Base-by-base conservation (phyloP, 768 basidiomycete species). In the Kwoniella europaea region DNA sequence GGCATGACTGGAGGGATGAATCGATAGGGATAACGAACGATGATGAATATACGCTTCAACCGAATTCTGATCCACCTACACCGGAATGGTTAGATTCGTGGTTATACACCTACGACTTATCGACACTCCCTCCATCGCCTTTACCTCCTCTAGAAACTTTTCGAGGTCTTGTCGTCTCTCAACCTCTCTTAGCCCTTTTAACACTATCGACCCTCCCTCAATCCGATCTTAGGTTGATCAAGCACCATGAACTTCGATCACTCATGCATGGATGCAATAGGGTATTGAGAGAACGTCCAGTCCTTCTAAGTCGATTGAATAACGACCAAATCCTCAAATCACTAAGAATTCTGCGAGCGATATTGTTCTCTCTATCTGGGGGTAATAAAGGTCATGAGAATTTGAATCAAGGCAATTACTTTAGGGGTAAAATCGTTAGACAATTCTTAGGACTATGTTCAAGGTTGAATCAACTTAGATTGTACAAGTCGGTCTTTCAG, bases 61-160 rank as follows among this genome's bases (percentile, higher is more conserved):
- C 65, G 13, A 10, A 12, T 3, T 24, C 43, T 50, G 16, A 44
- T 18, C 29, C 53, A 53, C 43, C 44, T 18, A 12, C 7, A 13
- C 44, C 65, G 1, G 53, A 44, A 57, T 57, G 50, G 52, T 57
- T 70, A 9, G 68, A 70, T 29, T 70, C 68, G 16, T 70, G 68
- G 68, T 46, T 70, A 53, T 54, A 60, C 27, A 65, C 62, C 3
- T 65, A 64, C 56, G 68, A 70, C 22, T 20, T 70, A 16, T 52
- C 68, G n/a, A 56, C 68, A 5, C 56, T 70, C 18, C 68, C 68
- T 15, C 68, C 65, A 7, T 67, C 71, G 15, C 71, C 71, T 24
- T 50, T 72, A 12, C 67, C 66, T 2, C 66, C 62, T 4, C 53
- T 72, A 56, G 71, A 72, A 58, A 72, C 71, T 22, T 72, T 72